Base-by-base conservation (phyloP, 345 rosid species). In the Psidium guajava region DNA sequence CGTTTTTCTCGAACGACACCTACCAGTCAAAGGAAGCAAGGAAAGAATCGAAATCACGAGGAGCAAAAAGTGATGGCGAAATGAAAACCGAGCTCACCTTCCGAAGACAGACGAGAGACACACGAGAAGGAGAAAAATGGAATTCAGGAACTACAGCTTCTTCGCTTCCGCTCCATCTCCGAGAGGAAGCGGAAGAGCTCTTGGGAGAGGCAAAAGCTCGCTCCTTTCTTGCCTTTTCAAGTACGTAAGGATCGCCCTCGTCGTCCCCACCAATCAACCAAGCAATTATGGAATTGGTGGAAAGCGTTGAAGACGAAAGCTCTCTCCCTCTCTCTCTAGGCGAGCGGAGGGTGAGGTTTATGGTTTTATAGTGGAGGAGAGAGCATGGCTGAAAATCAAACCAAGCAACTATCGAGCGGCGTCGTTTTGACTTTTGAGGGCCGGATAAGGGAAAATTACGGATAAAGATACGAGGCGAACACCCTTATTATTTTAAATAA, bases 381-480 rank as follows among this genome's bases (percentile, higher is more conserved):
- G 42, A 28, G 75, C 0, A 16, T 15, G 75, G 75, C 75, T 8
- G 44, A 9, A 28, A 14, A 64, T 64, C 75, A 28, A 64, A 15
- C 18, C 15, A 40, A 64, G 75, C 52, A 11, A 50, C 52, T 11
- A 2, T 50, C 14, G 22, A 28, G 11, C 75, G 42, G 21, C 42
- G 6, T 28, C 44, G 42, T 36, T 64, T 64, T 28, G 52, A 50
- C 14, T 11, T 11, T 11, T 11, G 14, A 11, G 12, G 51, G 51
- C 51, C 51, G 11, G 7, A 49, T 49, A 49, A 49, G 52, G 52
- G 11, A 11, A 50, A 50, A 11, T 50, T 50, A 11, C 14, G 8
- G 11, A 11, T 3, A 50, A 50, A 2, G 52, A 3, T 11, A 50
- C 3, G 11, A 50, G 8, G 0, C 0, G 52, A 50, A 2, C 1